phyloP scores from a whole-genome alignment of 306 rosid species.

The Abrus pulchellus region DNA sequence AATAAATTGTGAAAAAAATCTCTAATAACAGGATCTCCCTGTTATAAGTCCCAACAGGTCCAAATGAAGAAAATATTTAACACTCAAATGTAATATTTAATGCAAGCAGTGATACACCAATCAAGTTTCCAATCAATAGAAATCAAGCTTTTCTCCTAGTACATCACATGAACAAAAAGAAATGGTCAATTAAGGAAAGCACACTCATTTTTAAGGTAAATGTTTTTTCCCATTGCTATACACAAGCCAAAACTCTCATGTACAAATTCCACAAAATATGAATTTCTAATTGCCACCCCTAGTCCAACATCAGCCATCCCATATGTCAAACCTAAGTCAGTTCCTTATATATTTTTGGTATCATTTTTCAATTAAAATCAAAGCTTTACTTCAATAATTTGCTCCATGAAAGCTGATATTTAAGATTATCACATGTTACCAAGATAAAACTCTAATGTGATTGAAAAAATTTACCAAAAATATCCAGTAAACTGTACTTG shows the following conservation, averaged over 20 bases:
- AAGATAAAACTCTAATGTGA: no score
- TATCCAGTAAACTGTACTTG: no score
- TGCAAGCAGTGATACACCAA: neutral
- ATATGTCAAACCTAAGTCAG: no score
- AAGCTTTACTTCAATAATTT: no score
- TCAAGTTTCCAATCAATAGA: slow-evolving; percentile 40
- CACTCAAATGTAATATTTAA: neutral
- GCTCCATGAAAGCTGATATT: no score
- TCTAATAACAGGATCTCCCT: no score
- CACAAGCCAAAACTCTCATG: slow-evolving; percentile 49
- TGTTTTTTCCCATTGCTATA: slow-evolving; percentile 40
- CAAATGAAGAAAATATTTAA: neutral
- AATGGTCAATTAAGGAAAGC: slow-evolving; percentile 26
- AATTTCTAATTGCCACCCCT: slow-evolving; percentile 38
- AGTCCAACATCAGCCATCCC: slow-evolving; percentile 35
- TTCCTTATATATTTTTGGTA: no score
- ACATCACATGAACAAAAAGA: slow-evolving; percentile 12
- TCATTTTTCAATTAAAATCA: no score
- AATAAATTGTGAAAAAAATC: no score
- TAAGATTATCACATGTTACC: no score
- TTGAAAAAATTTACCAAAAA: no score
- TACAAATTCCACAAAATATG: slow-evolving; percentile 52
- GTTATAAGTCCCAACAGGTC: no score
- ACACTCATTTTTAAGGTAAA: slow-evolving; percentile 9
- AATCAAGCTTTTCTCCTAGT: slow-evolving; percentile 16